Conservation (phyloP, 306 rosid genomes). For the Mimosa bimucronata region DNA sequence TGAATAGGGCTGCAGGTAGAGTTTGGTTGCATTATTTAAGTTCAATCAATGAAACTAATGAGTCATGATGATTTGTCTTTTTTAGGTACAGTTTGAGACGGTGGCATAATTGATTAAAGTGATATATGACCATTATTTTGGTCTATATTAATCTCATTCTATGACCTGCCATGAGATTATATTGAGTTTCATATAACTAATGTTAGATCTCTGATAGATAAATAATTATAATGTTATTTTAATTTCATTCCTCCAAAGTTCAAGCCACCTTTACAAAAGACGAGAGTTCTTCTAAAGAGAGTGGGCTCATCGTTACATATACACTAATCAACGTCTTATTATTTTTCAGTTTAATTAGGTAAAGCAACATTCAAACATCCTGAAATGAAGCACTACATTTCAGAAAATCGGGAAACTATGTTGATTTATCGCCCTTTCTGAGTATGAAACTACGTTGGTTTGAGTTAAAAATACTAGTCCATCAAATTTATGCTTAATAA, state of each 20-base stretch:
- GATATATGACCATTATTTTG: not conserved
- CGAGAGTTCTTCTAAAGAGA: not conserved
- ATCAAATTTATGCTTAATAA: not conserved
- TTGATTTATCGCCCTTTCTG: too few species aligned
- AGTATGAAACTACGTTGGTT: too few species aligned
- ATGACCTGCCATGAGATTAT: not conserved
- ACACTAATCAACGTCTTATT: not conserved
- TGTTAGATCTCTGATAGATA: not conserved
- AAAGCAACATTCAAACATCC: not conserved
- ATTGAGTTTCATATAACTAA: not conserved
- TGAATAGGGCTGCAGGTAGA: not conserved
- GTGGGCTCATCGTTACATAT: not conserved
- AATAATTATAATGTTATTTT: not conserved
- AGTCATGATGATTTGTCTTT: conserved; percentile 3
- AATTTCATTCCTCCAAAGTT: not conserved
- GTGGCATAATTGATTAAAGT: not conserved
- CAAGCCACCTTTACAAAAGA: not conserved
- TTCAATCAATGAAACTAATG: conserved; percentile 24
- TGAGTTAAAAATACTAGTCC: not conserved
- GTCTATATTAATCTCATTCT: not conserved
- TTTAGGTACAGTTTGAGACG: conserved; percentile 4
- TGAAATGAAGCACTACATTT: not conserved
- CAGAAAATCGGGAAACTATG: too few species aligned
- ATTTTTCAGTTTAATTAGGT: not conserved
- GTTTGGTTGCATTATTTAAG: conserved; percentile 1